Evolutionary conservation across 2,329 filamentous ascomycete species (phyloP).

Genomic region (Diplodia intermedia): DNA sequence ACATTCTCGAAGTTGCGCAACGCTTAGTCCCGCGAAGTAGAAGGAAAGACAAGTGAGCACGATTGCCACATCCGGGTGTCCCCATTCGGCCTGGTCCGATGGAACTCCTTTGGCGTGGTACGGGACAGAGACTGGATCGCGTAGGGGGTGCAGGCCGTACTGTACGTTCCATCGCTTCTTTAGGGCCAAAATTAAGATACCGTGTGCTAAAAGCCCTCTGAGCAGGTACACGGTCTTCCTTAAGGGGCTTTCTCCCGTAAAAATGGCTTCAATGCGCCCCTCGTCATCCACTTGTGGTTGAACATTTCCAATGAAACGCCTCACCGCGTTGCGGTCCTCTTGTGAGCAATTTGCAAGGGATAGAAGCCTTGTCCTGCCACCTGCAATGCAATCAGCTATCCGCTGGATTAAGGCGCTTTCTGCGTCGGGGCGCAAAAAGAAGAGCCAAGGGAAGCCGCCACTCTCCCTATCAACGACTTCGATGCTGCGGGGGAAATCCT

Average conservation of each 20-base stretch:
- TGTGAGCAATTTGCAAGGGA: constrained; percentile 41
- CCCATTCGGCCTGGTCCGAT: constrained; percentile 68
- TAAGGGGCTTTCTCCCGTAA: constrained; percentile 51
- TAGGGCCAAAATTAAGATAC: constrained; percentile 65
- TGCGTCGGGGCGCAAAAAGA: constrained; percentile 58
- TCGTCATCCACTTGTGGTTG: constrained; percentile 36
- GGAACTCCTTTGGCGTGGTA: constrained; percentile 55
- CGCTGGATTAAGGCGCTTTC: constrained; percentile 41
- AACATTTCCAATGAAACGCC: constrained; percentile 45
- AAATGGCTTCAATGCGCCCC: constrained; percentile 39
- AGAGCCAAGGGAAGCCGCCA: constrained; percentile 61
- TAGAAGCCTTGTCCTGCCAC: constrained; percentile 39
- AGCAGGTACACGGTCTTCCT: constrained; percentile 60
- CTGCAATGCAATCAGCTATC: constrained; percentile 45
- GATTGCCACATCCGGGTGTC: constrained; percentile 66
- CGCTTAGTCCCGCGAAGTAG: constrained; percentile 65
- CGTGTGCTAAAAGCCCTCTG: constrained; percentile 66
- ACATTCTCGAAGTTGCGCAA: constrained; percentile 58
- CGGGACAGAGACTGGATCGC: constrained; percentile 70
- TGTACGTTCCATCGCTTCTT: constrained; percentile 72
- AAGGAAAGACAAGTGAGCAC: constrained; percentile 59
- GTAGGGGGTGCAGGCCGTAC: constrained; percentile 55
- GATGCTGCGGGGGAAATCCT: constrained; percentile 54
- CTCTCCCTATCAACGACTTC: constrained; percentile 54
- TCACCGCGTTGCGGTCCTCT: constrained; percentile 41